Percentiles rank a stretch among this genome's conserved stretches.
phyloP scores from a whole-genome alignment of 768 basidiomycete genomes.

The Amanita molliuscula region DNA sequence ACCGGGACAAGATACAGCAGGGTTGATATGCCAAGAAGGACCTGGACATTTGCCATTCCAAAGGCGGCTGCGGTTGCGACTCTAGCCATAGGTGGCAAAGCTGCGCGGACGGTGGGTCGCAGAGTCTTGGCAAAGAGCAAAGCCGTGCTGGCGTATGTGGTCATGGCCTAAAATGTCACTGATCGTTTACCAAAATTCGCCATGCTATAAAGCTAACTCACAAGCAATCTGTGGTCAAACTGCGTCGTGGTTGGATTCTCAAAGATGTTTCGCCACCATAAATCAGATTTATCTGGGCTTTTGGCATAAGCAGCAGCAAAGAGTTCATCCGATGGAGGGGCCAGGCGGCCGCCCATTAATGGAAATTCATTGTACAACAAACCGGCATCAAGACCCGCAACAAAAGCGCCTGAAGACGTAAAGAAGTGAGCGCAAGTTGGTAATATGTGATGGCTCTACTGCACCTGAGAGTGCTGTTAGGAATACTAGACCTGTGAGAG shows the following conservation, averaged over 20 bases:
- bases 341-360: conserved; percentile 81
- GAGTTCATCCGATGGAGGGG: conserved; percentile 77
- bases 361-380: conserved; percentile 98
- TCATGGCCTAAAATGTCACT: conserved; percentile 50
- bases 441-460: conserved; percentile 11
- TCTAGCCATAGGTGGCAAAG: conserved; percentile 53
- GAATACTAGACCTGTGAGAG: conserved; percentile 71
- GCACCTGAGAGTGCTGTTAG: conserved; percentile 87
- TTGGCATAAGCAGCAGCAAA: conserved; percentile 70
- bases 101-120: conserved; percentile 43
- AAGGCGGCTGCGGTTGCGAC: conserved; percentile 50
- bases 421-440: background rate
- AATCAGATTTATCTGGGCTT: conserved; percentile 54
- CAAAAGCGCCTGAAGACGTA: conserved; percentile 72
- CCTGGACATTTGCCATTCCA: conserved; percentile 78
- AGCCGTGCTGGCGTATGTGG: conserved; percentile 68
- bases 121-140: conserved; percentile 53
- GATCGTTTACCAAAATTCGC: background rate
- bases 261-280: conserved; percentile 94
- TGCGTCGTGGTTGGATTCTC: conserved; percentile 98
- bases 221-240: conserved; percentile 90
- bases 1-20: conserved; percentile 89
- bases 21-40: conserved; percentile 55
- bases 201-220: conserved; percentile 26
- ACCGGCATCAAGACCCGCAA: conserved; percentile 95